These are phyloP conservation scores for Pittosporum tobira DNA, from an alignment of 129 eudicot genomes.

Conservation along the genomic window DNA sequence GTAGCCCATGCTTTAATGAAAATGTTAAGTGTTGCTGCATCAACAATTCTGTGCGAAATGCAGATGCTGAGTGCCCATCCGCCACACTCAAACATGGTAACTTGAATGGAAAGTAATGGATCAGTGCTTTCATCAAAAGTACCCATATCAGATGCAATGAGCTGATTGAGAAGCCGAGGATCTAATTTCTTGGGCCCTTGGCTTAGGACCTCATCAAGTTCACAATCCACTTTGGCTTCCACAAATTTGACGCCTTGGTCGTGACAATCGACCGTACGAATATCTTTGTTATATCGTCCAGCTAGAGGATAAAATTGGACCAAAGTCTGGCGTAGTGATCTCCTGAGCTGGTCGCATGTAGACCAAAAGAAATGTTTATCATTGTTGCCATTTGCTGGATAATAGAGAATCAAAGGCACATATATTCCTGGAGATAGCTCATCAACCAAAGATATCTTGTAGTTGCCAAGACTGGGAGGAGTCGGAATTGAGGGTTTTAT, in stretches of 20 bases:
- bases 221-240: constrained; percentile 7
- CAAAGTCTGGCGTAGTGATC: neutral
- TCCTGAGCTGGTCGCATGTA: too few species aligned
- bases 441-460: neutral
- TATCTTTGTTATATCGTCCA: neutral
- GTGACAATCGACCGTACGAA: constrained; percentile 3
- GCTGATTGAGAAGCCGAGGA: neutral
- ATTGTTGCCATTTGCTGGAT: neutral
- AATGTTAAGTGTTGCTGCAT: constrained; percentile 13
- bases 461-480: neutral
- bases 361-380: neutral
- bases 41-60: constrained; percentile 28
- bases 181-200: neutral
- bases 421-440: neutral
- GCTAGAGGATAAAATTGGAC: neutral
- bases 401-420: neutral
- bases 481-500: too few species aligned
- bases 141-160: constrained; percentile 22
- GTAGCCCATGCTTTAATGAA: constrained; percentile 27
- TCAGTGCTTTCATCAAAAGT: constrained; percentile 19
- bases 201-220: constrained; percentile 10
- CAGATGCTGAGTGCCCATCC: constrained; percentile 27
- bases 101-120: constrained; percentile 23
- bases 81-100: constrained; percentile 33
- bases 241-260: constrained; percentile 26